Base-by-base conservation (phyloP, 2,329 filamentous ascomycete genomes). In the Cercospora sp. region DNA sequence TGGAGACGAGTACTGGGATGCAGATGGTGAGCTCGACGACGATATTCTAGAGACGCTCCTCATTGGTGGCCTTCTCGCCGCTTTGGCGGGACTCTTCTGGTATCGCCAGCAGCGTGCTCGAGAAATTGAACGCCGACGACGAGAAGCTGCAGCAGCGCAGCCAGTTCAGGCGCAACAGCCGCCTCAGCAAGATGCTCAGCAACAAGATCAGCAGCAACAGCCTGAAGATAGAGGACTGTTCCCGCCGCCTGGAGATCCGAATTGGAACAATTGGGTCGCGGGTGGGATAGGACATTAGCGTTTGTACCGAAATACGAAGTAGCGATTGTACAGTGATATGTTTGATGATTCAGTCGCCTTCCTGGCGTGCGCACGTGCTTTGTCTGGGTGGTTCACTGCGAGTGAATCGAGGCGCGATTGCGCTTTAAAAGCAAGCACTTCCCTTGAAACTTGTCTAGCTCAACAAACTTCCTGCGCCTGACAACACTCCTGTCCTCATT, bases 21-120 rank as follows among this genome's bases (percentile, higher is more conserved):
- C 89, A 2, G 80, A 89, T 18, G 85, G 85, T 24, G 83, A 87
- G 5, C 84, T 88, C 2, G 85, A 91, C 32, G 91, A 94, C 61
- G 91, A 92, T 12, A 82, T 97, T 16, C 73, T 97, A 10, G 95
- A 98, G 80, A 94, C 91, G 53, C 80, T 97, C 26, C 83, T 97
- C 55, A 96, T 99, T 70, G 84, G 97, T 13, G 90, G 87, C 1
- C 82, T 98, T 13, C 90, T 91, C 0, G 88, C 89, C 13, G 88
- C 89, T 0, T 84, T 98, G 64, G 88, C 91, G 0, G 87, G 91
- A 63, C 82, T 98, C 34, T 85, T 98, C 16, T 97, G 93, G 80
- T 94, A 95, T 78, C 85, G 92, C 21, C 89, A 92, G 70, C 89
- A 88, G 76, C 83, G 88, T 68, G 90, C 92, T 76, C 69, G 71